Evolutionary conservation across 2,329 filamentous ascomycete species (phyloP).

Genomic region (Xenosphaeropsis pyriputrescens): DNA sequence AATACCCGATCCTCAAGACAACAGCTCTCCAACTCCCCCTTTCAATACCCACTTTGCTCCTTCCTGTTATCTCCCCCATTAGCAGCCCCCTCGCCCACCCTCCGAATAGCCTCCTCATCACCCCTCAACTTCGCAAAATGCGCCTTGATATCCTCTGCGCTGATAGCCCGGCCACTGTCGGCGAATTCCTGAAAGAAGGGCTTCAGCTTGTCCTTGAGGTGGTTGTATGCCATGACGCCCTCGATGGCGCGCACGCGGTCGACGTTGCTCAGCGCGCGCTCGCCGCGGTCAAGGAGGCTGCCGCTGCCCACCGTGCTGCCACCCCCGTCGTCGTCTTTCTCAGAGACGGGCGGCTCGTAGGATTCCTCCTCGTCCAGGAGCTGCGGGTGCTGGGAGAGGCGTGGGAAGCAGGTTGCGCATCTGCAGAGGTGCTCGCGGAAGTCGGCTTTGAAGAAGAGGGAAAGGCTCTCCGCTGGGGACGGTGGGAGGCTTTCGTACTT

Average conservation of each 20-base stretch:
- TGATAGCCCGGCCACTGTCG: slow-evolving; percentile 74
- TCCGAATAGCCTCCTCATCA: slow-evolving; percentile 44
- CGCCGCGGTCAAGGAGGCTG: slow-evolving; percentile 78
- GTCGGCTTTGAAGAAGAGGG: slow-evolving; percentile 64
- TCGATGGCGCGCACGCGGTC: slow-evolving; percentile 90
- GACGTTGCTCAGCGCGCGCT: slow-evolving; percentile 80
- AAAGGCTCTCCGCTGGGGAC: slow-evolving; percentile 45
- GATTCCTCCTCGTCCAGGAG: slow-evolving; percentile 88
- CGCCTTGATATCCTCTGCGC: slow-evolving; percentile 88
- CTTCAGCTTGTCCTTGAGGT: slow-evolving; percentile 91
- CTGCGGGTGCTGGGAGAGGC: slow-evolving; percentile 56
- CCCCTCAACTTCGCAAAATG: slow-evolving; percentile 93
- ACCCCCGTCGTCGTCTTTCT: slow-evolving; percentile 36
- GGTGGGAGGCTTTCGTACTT: slow-evolving; percentile 45
- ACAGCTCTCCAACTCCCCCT: no score
- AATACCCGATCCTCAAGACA: no score
- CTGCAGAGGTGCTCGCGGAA: slow-evolving; percentile 77
- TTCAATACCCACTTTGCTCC: slow-evolving; percentile 29
- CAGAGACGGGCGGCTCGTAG: slow-evolving; percentile 82
- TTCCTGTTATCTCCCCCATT: slow-evolving; percentile 20
- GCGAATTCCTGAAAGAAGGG: slow-evolving; percentile 89
- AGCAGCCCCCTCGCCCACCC: slow-evolving; percentile 15
- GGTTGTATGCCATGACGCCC: slow-evolving; percentile 96
- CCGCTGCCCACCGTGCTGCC: slow-evolving; percentile 56
- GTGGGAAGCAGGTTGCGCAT: slow-evolving; percentile 66